Evolutionary conservation across 305 asterid genomes (phyloP).

Genomic region (Ilex paraguariensis): DNA sequence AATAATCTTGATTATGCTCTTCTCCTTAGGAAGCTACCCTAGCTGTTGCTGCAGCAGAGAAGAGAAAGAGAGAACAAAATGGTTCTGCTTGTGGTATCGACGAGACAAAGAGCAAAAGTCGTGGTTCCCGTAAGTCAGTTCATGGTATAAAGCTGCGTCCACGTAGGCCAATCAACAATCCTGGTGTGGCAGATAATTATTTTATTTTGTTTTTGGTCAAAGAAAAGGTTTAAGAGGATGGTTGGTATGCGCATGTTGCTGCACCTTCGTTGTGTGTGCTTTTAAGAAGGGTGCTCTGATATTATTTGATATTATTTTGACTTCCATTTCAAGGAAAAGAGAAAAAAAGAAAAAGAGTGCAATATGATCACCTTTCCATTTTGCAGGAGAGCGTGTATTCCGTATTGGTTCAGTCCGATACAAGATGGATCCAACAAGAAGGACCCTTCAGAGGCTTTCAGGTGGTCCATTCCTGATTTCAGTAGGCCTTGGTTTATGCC

Average conservation of each 20-base stretch:
- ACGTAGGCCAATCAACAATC: constrained; percentile 69
- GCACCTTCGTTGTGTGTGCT: neutral
- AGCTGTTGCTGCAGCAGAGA: constrained; percentile 75
- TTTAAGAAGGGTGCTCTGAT: constrained; percentile 14
- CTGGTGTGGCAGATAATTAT: constrained; percentile 58
- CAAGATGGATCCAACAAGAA: constrained; percentile 87
- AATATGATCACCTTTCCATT: constrained; percentile 1
- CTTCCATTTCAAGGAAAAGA: no score
- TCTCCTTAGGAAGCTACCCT: constrained; percentile 66
- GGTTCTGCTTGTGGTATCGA: constrained; percentile 31
- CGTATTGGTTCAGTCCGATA: constrained; percentile 91
- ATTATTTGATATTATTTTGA: no score
- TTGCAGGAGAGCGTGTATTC: constrained; percentile 85
- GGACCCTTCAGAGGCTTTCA: constrained; percentile 80
- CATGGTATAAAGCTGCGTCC: constrained; percentile 66
- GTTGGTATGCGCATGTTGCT: neutral
- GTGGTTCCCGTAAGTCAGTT: constrained; percentile 83
- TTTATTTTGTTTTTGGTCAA: constrained; percentile 10
- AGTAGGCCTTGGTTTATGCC: neutral
- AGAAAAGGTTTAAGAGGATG: constrained; percentile 2
- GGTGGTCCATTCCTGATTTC: constrained; percentile 39
- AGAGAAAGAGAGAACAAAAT: constrained; percentile 57
- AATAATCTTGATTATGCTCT: neutral
- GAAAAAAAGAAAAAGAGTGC: constrained; percentile 1
- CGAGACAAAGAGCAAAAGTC: constrained; percentile 45